Conservation (phyloP, 495 filamentous ascomycete genomes). For the Hypomontagnella monticulosa region DNA sequence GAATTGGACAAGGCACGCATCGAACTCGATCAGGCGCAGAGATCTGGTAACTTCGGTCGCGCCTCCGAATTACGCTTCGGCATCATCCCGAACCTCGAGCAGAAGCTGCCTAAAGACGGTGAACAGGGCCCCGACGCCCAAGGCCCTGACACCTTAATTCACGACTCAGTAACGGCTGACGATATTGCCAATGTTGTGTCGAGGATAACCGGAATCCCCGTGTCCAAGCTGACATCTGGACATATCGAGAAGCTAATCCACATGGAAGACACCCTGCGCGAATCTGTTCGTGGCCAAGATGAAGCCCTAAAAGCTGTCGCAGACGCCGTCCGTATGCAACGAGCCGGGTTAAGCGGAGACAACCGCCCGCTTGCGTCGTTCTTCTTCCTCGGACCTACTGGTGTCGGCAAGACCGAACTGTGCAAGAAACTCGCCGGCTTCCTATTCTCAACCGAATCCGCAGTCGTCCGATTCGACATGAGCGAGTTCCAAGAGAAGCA, state of each 20-base stretch:
- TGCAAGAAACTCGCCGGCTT: constrained; percentile 96
- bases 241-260: constrained; percentile 91
- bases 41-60: constrained; percentile 88
- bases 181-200: constrained; percentile 95
- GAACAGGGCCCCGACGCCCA: constrained; percentile 52
- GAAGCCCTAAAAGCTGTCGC: constrained; percentile 90
- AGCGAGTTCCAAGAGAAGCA: constrained; percentile 98
- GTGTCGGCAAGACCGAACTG: constrained; percentile 95
- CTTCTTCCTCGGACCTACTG: constrained; percentile 97
- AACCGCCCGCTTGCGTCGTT: constrained; percentile 92
- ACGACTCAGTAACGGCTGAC: constrained; percentile 91
- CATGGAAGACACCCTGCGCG: constrained; percentile 90
- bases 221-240: constrained; percentile 88
- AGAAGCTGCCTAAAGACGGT: constrained; percentile 80
- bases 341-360: constrained; percentile 89
- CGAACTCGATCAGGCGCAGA: constrained; percentile 86
- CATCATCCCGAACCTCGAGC: constrained; percentile 81
- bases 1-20: constrained; percentile 83
- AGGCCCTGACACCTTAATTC: constrained; percentile 71
- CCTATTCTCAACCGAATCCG: constrained; percentile 89
- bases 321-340: constrained; percentile 92
- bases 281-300: constrained; percentile 91
- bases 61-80: constrained; percentile 90
- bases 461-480: constrained; percentile 96
- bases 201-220: constrained; percentile 89